Conservation (phyloP, 805 yeast species). For the Teunomyces atbi region DNA sequence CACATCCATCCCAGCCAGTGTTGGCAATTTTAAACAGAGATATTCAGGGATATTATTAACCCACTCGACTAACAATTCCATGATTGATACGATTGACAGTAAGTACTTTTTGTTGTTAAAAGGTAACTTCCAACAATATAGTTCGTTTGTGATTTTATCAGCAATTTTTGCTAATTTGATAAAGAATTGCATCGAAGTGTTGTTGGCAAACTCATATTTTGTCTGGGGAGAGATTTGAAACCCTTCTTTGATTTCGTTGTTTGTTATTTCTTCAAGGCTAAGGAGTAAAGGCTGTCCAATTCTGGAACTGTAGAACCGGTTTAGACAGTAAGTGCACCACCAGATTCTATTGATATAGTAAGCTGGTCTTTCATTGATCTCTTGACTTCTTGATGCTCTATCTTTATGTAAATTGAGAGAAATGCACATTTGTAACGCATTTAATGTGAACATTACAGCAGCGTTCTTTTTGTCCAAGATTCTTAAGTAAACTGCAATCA, state of each 20-base stretch:
- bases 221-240: conserved; percentile 5
- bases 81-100: conserved; percentile 12
- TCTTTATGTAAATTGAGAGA: conserved; percentile 25
- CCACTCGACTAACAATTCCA: conserved; percentile 22
- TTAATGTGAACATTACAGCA: conserved; percentile 20
- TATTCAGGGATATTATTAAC: conserved; percentile 17
- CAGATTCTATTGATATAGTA: conserved; percentile 13
- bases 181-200: conserved; percentile 14
- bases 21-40: conserved; percentile 16
- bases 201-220: conserved; percentile 14
- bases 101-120: conserved; percentile 16
- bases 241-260: conserved; percentile 2
- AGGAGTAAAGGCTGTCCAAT: conserved; percentile 26
- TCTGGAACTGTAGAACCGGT: conserved; percentile 23
- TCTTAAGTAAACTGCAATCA: conserved; percentile 22
- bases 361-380: conserved; percentile 6
- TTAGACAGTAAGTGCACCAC: conserved; percentile 28
- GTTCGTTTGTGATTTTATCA: conserved; percentile 20
- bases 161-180: conserved; percentile 25
- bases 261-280: conserved; percentile 17
- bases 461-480: conserved; percentile 27
- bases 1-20: conserved; percentile 3
- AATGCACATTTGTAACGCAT: conserved; percentile 26
- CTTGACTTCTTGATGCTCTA: conserved; percentile 8
- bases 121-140: conserved; percentile 17